Conservation (phyloP, 768 basidiomycete genomes). For the Lactarius pseudohatsudake region DNA sequence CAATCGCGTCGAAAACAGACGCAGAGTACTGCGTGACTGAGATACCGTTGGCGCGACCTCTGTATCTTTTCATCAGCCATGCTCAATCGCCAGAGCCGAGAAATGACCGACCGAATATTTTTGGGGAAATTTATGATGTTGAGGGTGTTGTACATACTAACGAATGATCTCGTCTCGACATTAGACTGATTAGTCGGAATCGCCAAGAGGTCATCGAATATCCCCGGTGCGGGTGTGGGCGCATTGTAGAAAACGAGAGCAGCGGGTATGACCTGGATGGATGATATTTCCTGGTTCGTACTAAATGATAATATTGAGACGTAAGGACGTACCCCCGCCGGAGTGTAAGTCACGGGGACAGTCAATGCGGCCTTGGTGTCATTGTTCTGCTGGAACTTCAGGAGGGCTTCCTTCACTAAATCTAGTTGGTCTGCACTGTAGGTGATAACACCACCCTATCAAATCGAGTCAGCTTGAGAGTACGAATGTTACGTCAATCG, state of each 20-base stretch:
- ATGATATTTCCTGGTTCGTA: background rate
- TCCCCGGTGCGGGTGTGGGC: background rate
- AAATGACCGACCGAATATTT: background rate
- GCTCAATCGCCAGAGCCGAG: no score
- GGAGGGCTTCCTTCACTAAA: background rate
- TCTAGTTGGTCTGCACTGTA: background rate
- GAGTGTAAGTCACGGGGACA: background rate
- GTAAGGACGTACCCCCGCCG: background rate
- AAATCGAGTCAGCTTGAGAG: background rate
- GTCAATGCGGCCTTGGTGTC: constrained; percentile 2
- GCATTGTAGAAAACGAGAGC: background rate
- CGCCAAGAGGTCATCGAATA: constrained; percentile 28
- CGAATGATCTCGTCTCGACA: constrained; percentile 4
- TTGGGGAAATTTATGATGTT: background rate
- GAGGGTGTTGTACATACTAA: background rate
- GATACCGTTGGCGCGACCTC: background rate
- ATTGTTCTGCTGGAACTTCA: constrained; percentile 10
- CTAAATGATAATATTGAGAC: background rate
- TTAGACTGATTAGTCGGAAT: constrained; percentile 9
- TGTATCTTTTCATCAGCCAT: background rate
- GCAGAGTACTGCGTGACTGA: constrained; percentile 8
- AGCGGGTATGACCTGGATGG: background rate
- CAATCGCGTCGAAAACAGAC: background rate
- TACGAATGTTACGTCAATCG: background rate
- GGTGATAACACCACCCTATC: background rate